Conservation (phyloP, 2,329 filamentous ascomycete genomes). For the Arthroderma sp. region DNA sequence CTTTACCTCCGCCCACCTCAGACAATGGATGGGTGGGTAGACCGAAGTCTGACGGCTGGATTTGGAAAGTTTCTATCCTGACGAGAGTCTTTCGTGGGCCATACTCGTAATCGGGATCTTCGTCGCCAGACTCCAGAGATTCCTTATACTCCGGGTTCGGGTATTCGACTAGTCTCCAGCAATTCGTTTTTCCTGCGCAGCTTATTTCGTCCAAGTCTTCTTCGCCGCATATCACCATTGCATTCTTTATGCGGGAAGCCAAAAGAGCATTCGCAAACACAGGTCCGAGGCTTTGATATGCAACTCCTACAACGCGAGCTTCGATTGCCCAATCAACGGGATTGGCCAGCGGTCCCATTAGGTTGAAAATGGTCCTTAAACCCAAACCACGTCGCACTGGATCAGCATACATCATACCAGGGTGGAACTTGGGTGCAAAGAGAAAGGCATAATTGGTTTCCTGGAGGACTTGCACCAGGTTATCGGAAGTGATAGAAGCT, state of each 20-base stretch:
- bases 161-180: conserved; percentile 61
- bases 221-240: conserved; percentile 79
- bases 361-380: conserved; percentile 94
- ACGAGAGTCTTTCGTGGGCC: conserved; percentile 31
- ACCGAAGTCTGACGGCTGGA: conserved; percentile 80
- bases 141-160: conserved; percentile 32
- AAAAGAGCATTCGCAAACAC: conserved; percentile 78
- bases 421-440: conserved; percentile 92
- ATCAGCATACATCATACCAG: conserved; percentile 81
- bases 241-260: conserved; percentile 65
- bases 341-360: conserved; percentile 84
- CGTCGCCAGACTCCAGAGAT: conserved; percentile 10
- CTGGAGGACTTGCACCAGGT: conserved; percentile 59
- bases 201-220: conserved; percentile 94
- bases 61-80: conserved; percentile 60
- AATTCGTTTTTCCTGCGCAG: conserved; percentile 75
- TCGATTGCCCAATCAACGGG: conserved; percentile 76
- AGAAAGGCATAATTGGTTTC: conserved; percentile 86
- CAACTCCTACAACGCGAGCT: conserved; percentile 85
- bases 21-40: conserved; percentile 58
- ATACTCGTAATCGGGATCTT: conserved; percentile 31
- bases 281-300: conserved; percentile 69
- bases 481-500: conserved; percentile 56
- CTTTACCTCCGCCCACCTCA: conserved; percentile 71
- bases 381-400: conserved; percentile 76